Percentiles rank a stretch among this genome's conserved stretches.
phyloP scores from a whole-genome alignment of 2,329 filamentous ascomycete genomes.

The Exophiala sp. region DNA sequence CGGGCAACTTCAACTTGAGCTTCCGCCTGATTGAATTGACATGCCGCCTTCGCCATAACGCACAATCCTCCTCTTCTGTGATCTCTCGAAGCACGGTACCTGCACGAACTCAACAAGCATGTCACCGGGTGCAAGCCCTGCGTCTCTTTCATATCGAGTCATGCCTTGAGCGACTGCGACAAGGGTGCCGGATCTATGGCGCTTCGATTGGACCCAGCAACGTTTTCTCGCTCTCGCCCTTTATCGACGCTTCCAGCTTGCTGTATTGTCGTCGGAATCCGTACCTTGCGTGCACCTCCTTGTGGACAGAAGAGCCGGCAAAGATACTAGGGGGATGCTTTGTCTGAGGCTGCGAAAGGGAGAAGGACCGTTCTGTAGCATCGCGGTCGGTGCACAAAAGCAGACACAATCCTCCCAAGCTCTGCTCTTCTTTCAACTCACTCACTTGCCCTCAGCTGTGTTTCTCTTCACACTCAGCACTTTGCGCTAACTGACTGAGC shows the following conservation, averaged over 20 bases:
- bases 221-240: slow-evolving; percentile 3
- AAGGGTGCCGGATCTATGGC: slow-evolving; percentile 6
- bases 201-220: slow-evolving; percentile 2
- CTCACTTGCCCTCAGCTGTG: neutral
- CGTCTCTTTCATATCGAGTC: neutral
- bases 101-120: neutral
- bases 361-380: neutral
- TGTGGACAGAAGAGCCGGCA: neutral
- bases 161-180: neutral
- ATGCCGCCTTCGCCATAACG: neutral
- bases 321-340: neutral
- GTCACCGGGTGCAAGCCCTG: neutral
- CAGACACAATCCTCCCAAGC: neutral
- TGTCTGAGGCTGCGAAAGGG: neutral
- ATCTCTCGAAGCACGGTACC: neutral
- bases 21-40: neutral
- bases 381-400: neutral
- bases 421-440: neutral
- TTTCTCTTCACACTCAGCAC: neutral
- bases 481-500: neutral
- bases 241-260: slow-evolving; percentile 1
- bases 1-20: neutral
- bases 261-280: neutral
- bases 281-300: neutral
- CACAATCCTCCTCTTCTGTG: neutral